phyloP scores from a whole-genome alignment of 2,329 filamentous ascomycete species.

The Colletotrichum lentis region DNA sequence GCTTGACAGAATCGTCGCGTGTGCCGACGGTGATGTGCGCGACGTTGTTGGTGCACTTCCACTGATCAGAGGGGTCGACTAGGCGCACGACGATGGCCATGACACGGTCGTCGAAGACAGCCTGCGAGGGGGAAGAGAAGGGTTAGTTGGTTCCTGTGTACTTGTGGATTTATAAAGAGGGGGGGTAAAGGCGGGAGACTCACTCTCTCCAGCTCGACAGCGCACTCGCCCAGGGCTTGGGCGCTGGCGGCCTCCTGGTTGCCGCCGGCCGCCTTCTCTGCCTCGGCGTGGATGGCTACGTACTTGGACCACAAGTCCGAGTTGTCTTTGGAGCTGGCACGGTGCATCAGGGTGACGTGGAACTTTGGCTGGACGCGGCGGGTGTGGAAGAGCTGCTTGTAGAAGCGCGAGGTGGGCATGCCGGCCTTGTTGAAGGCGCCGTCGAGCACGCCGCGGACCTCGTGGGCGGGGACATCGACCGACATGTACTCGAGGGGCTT shows the following conservation, averaged over 20 bases:
- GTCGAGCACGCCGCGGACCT: slow-evolving; percentile 67
- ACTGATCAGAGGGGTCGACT: slow-evolving; percentile 62
- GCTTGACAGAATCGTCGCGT: slow-evolving; percentile 76
- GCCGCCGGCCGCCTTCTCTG: slow-evolving; percentile 45
- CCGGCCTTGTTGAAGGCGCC: slow-evolving; percentile 67
- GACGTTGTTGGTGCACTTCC: slow-evolving; percentile 78
- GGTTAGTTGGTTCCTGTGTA: slow-evolving; percentile 3
- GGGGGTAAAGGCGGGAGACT: slow-evolving; percentile 38
- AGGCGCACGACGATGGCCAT: slow-evolving; percentile 92
- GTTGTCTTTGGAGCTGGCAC: slow-evolving; percentile 66
- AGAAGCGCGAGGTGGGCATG: slow-evolving; percentile 68
- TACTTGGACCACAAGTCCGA: slow-evolving; percentile 82
- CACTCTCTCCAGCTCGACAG: slow-evolving; percentile 69
- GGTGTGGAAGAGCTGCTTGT: slow-evolving; percentile 74
- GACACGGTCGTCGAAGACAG: slow-evolving; percentile 85
- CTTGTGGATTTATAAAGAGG: neutral
- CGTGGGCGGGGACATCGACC: slow-evolving; percentile 54
- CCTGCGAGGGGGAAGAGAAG: slow-evolving; percentile 44
- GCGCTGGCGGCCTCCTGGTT: slow-evolving; percentile 45
- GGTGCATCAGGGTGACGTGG: slow-evolving; percentile 94
- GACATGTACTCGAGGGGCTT: slow-evolving; percentile 66
- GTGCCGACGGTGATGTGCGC: slow-evolving; percentile 94
- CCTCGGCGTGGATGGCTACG: slow-evolving; percentile 61
- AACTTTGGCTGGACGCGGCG: slow-evolving; percentile 84
- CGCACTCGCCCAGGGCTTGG: slow-evolving; percentile 66